Evolutionary conservation across 2,329 filamentous ascomycete species (phyloP).

Genomic region (Teratosphaeria gauchensis): DNA sequence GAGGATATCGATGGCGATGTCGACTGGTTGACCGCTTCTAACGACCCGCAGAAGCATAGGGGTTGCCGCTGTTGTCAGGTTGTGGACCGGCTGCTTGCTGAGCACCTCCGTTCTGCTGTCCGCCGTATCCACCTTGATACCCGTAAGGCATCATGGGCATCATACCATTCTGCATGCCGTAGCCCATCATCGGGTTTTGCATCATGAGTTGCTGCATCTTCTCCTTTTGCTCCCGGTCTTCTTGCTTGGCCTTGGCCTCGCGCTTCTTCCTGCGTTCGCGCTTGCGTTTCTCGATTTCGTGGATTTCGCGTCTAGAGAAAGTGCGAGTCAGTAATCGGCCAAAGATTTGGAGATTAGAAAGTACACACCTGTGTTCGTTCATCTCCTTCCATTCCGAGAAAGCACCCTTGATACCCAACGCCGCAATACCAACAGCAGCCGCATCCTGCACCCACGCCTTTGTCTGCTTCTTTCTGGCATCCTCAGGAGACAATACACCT

Average conservation of each 20-base stretch:
- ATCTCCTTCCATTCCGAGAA: slow-evolving; percentile 59
- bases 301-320: slow-evolving; percentile 29
- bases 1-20: background rate
- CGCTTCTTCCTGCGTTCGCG: slow-evolving; percentile 31
- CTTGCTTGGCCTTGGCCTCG: slow-evolving; percentile 34
- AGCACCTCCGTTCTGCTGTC: slow-evolving; percentile 2
- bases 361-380: slow-evolving; percentile 49
- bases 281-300: slow-evolving; percentile 43
- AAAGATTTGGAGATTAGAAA: slow-evolving; percentile 1
- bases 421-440: slow-evolving; percentile 57
- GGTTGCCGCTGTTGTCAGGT: slow-evolving; percentile 24
- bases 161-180: slow-evolving; percentile 5
- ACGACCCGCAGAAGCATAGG: slow-evolving; percentile 17
- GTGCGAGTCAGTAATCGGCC: slow-evolving; percentile 3
- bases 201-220: slow-evolving; percentile 26
- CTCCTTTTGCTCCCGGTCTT: slow-evolving; percentile 32
- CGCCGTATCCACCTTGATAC: background rate
- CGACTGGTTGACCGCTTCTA: slow-evolving; percentile 2
- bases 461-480: slow-evolving; percentile 52
- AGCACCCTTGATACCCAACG: slow-evolving; percentile 57
- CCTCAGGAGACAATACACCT: slow-evolving; percentile 53
- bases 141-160: background rate
- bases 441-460: slow-evolving; percentile 56
- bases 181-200: slow-evolving; percentile 21
- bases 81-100: background rate